These are phyloP conservation scores for Persicaria maculosa DNA, from an alignment of 148 eudicot species.

Conservation along the genomic window DNA sequence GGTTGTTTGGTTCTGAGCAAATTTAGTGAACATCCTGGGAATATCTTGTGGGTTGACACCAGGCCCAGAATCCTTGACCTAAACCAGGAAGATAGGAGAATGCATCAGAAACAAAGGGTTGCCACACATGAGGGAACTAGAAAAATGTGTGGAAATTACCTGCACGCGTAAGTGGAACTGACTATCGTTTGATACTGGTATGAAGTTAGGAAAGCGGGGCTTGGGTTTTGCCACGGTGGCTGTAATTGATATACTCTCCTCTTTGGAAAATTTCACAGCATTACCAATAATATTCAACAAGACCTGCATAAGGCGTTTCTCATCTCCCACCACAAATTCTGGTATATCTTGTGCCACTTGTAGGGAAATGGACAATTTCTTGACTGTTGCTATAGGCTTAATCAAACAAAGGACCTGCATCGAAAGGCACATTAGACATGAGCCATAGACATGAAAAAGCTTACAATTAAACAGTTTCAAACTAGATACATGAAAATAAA, in stretches of 20 bases:
- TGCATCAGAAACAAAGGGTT: not conserved
- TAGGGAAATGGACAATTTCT: slow-evolving; percentile 47
- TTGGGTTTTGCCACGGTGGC: slow-evolving; percentile 58
- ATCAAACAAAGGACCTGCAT: slow-evolving; percentile 68
- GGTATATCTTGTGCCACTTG: slow-evolving; percentile 65
- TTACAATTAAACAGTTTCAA: too few species aligned
- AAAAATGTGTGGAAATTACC: slow-evolving; percentile 25
- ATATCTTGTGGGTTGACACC: slow-evolving; percentile 82
- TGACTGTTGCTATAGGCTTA: slow-evolving; percentile 77
- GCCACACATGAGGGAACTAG: not conserved
- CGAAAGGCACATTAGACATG: slow-evolving; percentile 14
- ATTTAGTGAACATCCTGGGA: slow-evolving; percentile 75
- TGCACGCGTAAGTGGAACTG: slow-evolving; percentile 73
- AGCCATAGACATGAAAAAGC: not conserved
- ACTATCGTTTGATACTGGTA: slow-evolving; percentile 49
- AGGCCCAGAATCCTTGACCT: slow-evolving; percentile 89
- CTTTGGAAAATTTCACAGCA: slow-evolving; percentile 87
- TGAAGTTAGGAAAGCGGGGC: slow-evolving; percentile 55
- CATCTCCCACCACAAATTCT: slow-evolving; percentile 76
- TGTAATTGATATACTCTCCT: slow-evolving; percentile 61
- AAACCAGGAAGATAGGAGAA: slow-evolving; percentile 12
- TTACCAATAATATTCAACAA: slow-evolving; percentile 75
- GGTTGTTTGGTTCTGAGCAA: slow-evolving; percentile 49
- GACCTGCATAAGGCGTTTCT: slow-evolving; percentile 79
- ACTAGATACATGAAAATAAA: not conserved